Percentiles rank a stretch among this genome's conserved stretches.
phyloP scores from a whole-genome alignment of 106 monocot species.

The Alisma plantagoaquatica region DNA sequence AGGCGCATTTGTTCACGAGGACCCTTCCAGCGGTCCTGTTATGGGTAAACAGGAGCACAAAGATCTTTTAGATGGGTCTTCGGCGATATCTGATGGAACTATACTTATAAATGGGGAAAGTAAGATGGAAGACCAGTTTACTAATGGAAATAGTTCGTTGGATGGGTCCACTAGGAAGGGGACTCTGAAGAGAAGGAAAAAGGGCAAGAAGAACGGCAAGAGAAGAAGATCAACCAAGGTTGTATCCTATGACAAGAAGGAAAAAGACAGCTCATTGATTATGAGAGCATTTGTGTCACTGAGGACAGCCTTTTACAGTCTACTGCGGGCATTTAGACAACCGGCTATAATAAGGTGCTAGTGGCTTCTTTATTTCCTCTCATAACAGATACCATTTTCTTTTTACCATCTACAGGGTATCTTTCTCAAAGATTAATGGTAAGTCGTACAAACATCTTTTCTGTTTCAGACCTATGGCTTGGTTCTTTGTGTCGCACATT shows the following conservation, averaged over 20 bases:
- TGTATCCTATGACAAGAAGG: constrained; percentile 20
- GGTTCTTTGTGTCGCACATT: constrained; percentile 73
- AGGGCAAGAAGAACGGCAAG: not conserved
- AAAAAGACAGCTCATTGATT: constrained; percentile 4
- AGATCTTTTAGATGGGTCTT: too few species aligned
- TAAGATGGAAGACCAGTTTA: too few species aligned
- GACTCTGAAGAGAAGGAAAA: not conserved
- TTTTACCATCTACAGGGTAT: too few species aligned
- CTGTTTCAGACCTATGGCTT: constrained; percentile 64
- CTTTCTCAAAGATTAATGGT: too few species aligned
- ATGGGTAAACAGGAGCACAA: too few species aligned
- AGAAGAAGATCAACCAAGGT: not conserved
- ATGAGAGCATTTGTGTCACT: constrained; percentile 29
- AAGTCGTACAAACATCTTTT: too few species aligned
- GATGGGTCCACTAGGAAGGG: constrained; percentile 1
- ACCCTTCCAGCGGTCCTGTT: constrained; percentile 2
- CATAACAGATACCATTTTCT: too few species aligned
- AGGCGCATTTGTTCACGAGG: constrained; percentile 40
- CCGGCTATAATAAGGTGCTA: constrained; percentile 54
- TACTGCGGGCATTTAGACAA: constrained; percentile 42
- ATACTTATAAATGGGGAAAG: too few species aligned
- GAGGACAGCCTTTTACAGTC: constrained; percentile 30
- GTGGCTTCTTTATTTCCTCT: too few species aligned
- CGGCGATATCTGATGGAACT: too few species aligned
- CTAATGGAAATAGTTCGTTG: not conserved